phyloP scores from a whole-genome alignment of 768 basidiomycete genomes.

The Pholiota microspora region DNA sequence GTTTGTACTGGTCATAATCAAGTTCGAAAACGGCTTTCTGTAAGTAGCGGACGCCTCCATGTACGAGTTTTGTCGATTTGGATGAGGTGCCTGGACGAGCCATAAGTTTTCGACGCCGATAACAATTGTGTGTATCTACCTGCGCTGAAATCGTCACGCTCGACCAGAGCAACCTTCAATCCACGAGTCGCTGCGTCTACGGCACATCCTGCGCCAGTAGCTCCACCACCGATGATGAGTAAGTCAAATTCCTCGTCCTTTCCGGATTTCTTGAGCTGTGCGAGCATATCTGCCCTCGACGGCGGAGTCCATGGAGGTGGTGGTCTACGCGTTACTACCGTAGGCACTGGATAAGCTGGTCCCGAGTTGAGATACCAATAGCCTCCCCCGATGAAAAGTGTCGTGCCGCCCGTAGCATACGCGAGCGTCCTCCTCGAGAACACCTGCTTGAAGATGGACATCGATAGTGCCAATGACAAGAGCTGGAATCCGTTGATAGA shows the following conservation, averaged over 20 bases:
- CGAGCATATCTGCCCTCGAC: constrained; percentile 61
- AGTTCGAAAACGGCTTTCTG: constrained; percentile 96
- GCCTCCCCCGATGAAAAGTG: constrained; percentile 52
- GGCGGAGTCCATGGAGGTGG: constrained; percentile 83
- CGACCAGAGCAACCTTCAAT: constrained; percentile 89
- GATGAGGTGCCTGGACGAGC: constrained; percentile 77
- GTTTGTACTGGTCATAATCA: constrained; percentile 95
- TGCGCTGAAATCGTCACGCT: constrained; percentile 87
- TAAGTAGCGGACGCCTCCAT: constrained; percentile 95
- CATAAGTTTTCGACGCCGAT: neutral
- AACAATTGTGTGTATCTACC: constrained; percentile 43
- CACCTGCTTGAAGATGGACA: constrained; percentile 36
- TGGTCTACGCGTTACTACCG: constrained; percentile 64
- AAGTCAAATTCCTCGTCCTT: constrained; percentile 25
- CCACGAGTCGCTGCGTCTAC: constrained; percentile 93
- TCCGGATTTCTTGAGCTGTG: constrained; percentile 49
- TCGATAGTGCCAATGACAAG: constrained; percentile 11
- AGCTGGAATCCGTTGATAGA: neutral
- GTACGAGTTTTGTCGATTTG: constrained; percentile 97
- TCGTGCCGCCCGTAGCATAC: constrained; percentile 50
- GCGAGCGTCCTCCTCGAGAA: constrained; percentile 58
- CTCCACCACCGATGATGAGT: constrained; percentile 53
- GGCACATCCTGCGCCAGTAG: constrained; percentile 95
- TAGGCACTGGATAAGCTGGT: constrained; percentile 62
- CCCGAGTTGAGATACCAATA: constrained; percentile 77